phyloP scores from a whole-genome alignment of 495 filamentous ascomycete genomes.

The Amniculicola lignicola region DNA sequence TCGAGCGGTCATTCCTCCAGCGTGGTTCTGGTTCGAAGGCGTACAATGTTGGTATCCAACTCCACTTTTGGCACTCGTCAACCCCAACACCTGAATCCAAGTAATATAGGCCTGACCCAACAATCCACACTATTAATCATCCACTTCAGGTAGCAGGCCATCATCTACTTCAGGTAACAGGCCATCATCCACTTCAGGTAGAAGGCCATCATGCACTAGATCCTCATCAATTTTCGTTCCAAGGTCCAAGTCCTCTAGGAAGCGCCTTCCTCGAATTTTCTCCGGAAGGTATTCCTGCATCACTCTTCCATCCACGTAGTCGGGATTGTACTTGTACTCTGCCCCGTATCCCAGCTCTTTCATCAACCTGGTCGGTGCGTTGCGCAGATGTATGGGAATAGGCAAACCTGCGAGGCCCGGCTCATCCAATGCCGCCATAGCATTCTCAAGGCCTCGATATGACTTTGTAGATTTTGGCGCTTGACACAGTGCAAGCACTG shows the following conservation, averaged over 20 bases:
- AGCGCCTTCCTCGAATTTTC: conserved; percentile 60
- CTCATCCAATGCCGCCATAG: conserved; percentile 68
- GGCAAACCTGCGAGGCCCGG: conserved; percentile 75
- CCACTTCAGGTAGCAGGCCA: background rate
- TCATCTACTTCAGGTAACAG: background rate
- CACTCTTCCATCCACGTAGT: conserved; percentile 79
- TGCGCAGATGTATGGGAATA: conserved; percentile 82
- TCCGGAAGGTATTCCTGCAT: conserved; percentile 87
- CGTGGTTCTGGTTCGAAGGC: background rate
- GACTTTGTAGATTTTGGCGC: conserved; percentile 82
- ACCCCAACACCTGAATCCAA: background rate
- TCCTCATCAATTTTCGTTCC: conserved; percentile 74
- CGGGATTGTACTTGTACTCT: conserved; percentile 95
- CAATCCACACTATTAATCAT: background rate
- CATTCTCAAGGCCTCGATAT: conserved; percentile 79
- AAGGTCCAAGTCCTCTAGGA: conserved; percentile 80
- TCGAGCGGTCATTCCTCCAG: background rate
- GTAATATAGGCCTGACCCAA: background rate
- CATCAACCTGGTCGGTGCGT: conserved; percentile 90
- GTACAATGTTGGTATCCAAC: background rate
- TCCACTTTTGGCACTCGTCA: background rate
- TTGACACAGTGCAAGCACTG: conserved; percentile 74
- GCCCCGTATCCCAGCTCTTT: conserved; percentile 84
- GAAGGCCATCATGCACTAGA: conserved; percentile 22
- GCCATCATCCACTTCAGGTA: conserved; percentile 14